Percentiles rank a stretch among this genome's conserved stretches.
These are phyloP conservation scores for Ogataea paradorogensis DNA, from an alignment of 805 yeast species.

Conservation along the genomic window DNA sequence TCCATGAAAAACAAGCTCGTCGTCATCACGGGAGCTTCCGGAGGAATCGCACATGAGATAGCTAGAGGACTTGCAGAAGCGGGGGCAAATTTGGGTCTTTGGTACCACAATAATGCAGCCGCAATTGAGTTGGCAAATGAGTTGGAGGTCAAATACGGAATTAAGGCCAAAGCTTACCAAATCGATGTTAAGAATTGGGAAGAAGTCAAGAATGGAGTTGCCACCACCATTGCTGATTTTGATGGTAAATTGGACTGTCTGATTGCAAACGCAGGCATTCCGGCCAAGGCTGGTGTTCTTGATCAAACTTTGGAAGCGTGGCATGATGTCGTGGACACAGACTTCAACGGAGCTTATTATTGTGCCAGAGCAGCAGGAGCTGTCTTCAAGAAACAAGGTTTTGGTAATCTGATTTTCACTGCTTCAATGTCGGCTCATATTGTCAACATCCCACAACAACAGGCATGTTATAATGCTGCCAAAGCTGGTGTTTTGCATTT, in stretches of 20 bases:
- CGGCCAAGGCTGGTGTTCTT: conserved; percentile 32
- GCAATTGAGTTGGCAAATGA: conserved; percentile 7
- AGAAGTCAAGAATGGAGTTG: conserved; percentile 30
- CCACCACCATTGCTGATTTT: conserved; percentile 31
- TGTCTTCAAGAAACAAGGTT: conserved; percentile 42
- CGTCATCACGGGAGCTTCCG: conserved; percentile 53
- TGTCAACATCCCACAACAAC: conserved; percentile 47
- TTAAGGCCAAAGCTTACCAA: conserved; percentile 23
- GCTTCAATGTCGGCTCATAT: conserved; percentile 52
- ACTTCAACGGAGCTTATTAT: conserved; percentile 45
- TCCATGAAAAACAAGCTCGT: conserved; percentile 42
- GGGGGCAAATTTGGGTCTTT: conserved; percentile 41
- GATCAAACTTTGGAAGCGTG: conserved; percentile 27
- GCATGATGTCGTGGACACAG: conserved; percentile 44
- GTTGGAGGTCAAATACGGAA: conserved; percentile 29
- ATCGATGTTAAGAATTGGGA: conserved; percentile 34
- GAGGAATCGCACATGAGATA: conserved; percentile 55
- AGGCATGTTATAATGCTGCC: conserved; percentile 44
- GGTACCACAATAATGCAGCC: conserved; percentile 30
- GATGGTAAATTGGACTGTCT: conserved; percentile 38
- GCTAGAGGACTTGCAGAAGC: conserved; percentile 52
- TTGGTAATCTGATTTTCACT: conserved; percentile 46
- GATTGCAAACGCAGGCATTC: conserved; percentile 43
- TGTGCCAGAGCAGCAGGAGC: conserved; percentile 47
- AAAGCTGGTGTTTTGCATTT: conserved; percentile 46